Conservation (phyloP, 2,329 filamentous ascomycete species). For the Ascochyta viciae-villosae region DNA sequence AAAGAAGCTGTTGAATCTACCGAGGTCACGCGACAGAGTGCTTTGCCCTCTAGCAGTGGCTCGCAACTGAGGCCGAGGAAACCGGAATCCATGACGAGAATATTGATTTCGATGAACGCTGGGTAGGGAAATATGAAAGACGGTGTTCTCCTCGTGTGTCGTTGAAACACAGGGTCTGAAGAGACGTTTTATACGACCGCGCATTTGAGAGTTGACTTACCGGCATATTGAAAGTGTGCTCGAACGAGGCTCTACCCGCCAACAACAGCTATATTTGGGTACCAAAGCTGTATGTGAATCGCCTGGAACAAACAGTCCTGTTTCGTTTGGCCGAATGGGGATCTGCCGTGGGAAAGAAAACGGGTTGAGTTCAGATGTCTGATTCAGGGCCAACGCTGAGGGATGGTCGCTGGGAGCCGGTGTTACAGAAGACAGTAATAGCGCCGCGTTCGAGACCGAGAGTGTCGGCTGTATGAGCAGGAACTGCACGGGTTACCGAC, state of each 20-base stretch:
- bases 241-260: slow-evolving; percentile 6
- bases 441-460: slow-evolving; percentile 2
- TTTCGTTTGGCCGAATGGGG: slow-evolving; percentile 20
- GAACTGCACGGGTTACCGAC: neutral
- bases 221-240: slow-evolving; percentile 33
- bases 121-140: neutral
- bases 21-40: slow-evolving; percentile 21
- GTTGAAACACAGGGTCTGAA: slow-evolving; percentile 2
- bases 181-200: slow-evolving; percentile 14
- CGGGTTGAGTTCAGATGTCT: slow-evolving; percentile 20
- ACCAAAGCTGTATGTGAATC: slow-evolving; percentile 6
- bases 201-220: slow-evolving; percentile 29
- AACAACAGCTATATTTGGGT: slow-evolving; percentile 22
- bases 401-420: slow-evolving; percentile 27
- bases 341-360: slow-evolving; percentile 5
- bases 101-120: neutral
- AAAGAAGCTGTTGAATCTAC: slow-evolving; percentile 17
- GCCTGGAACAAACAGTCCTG: slow-evolving; percentile 4
- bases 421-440: slow-evolving; percentile 29
- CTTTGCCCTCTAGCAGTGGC: slow-evolving; percentile 19
- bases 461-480: neutral
- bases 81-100: slow-evolving; percentile 21
- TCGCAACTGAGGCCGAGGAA: slow-evolving; percentile 12
- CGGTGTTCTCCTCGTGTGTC: neutral
- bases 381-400: slow-evolving; percentile 22